These are phyloP conservation scores for Verruconis gallopava DNA, from an alignment of 2,329 filamentous ascomycete species.

Conservation along the genomic window DNA sequence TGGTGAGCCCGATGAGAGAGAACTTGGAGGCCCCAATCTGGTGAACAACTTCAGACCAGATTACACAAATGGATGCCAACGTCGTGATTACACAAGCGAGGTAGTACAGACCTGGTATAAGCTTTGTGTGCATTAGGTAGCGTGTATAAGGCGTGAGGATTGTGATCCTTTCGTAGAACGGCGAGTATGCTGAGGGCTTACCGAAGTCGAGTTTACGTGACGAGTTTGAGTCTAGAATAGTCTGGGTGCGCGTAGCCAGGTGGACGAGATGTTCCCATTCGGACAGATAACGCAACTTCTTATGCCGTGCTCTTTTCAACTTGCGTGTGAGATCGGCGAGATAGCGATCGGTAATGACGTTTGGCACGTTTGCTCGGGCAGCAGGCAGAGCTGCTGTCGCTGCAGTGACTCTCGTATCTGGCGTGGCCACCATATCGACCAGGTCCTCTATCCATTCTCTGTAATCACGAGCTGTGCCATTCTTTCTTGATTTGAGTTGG, in stretches of 20 bases:
- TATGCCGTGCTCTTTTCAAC: conserved; percentile 69
- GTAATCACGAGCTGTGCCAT: conserved; percentile 60
- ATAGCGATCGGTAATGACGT: conserved; percentile 85
- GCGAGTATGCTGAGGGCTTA: conserved; percentile 28
- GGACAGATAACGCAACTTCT: conserved; percentile 66
- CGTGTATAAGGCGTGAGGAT: conserved; percentile 70
- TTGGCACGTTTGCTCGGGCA: conserved; percentile 42
- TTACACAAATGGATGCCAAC: conserved; percentile 64
- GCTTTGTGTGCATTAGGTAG: conserved; percentile 61
- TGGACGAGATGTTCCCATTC: conserved; percentile 75
- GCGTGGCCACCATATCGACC: conserved; percentile 56
- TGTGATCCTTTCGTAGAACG: conserved; percentile 19
- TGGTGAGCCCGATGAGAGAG: conserved; percentile 54
- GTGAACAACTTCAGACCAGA: conserved; percentile 91
- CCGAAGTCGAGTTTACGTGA: conserved; percentile 72
- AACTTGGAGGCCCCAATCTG: conserved; percentile 56
- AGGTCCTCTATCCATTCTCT: conserved; percentile 95
- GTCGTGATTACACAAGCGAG: conserved; percentile 54
- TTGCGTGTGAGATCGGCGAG: conserved; percentile 79
- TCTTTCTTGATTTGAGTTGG: conserved; percentile 70
- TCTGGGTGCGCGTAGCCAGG: conserved; percentile 61
- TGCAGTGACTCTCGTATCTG: conserved; percentile 22
- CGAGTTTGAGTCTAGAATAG: conserved; percentile 68
- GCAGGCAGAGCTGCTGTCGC: conserved; percentile 15
- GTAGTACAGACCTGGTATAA: conserved; percentile 57